Base-by-base conservation (phyloP, 1,139 yeast species). In the Pichia sp. region DNA sequence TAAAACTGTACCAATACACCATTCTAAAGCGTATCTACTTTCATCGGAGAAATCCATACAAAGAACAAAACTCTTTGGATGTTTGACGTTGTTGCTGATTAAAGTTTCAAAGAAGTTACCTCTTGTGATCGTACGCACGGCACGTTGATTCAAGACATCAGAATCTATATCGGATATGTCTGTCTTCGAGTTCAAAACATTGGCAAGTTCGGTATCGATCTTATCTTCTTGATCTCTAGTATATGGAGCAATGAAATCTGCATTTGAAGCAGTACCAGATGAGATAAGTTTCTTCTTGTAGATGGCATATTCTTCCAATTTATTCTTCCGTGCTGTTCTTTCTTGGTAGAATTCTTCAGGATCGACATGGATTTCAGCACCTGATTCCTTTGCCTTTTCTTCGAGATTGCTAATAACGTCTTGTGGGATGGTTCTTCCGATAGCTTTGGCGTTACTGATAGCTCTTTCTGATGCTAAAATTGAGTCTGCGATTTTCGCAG, bases 21-120 rank as follows among this genome's bases (percentile, higher is more conserved):
- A 91, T 59, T 89, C 95, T 38, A 91, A 72, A 0, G 97, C 95
- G 65, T 86, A 88, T 33, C 77, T 75, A 4, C 96, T 85, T 59
- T 89, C 97, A 1, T 91, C 89, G 2, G 93, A 84, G 58, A 87
- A 77, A 62, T 88, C 96, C 70, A 86, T 79, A 60, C 93, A 87
- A 31, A 86, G 76, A 47, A 88, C 71, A 65, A 83, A 88, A 65
- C 86, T 78, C 62, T 82, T 84, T 37, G 87, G 86, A 31, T 57
- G 53, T 24, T 51, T 52, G 7, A 41, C 21, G 11, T 46, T 48
- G 9, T 51, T 43, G 14, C 47, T 38, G 27, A 56, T 55, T 39
- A 76, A 67, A 22, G 80, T 69, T 54, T 79, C 79, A 60, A 81
- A 81, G 54, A 81, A 79, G 53, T 79, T 77, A 8, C 93, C 93